Conservation (phyloP, 176 grass and related monocot genomes). For the Areca catechu region DNA sequence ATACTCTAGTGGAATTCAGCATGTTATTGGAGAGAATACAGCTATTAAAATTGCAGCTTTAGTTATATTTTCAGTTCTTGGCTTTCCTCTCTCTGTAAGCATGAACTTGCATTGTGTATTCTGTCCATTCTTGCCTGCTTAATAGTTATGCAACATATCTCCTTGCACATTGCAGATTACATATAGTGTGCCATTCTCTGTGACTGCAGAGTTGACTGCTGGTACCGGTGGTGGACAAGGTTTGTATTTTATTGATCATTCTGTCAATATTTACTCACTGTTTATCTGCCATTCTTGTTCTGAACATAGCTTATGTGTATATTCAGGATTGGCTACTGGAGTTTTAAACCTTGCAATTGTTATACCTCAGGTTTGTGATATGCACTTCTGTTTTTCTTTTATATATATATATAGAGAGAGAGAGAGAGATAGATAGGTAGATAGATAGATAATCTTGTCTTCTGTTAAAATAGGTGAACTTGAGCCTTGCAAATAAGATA, state of each 20-base stretch:
- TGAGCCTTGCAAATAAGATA: too few species aligned
- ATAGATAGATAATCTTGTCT: background rate
- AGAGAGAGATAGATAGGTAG: too few species aligned
- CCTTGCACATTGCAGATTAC: conserved; percentile 46
- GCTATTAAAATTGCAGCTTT: conserved; percentile 44
- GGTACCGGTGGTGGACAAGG: conserved; percentile 93
- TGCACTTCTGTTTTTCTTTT: background rate
- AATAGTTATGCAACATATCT: too few species aligned
- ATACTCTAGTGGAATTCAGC: conserved; percentile 49
- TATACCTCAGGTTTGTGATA: conserved; percentile 52
- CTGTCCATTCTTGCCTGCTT: background rate
- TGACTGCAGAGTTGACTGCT: conserved; percentile 82
- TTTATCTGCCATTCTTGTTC: background rate
- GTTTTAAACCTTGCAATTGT: conserved; percentile 96
- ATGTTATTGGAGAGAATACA: conserved; percentile 69
- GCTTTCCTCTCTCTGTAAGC: conserved; percentile 85
- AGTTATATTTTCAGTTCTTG: conserved; percentile 83
- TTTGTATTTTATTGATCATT: conserved; percentile 21
- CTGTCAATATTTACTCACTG: background rate
- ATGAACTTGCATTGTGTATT: background rate
- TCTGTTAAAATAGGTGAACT: too few species aligned
- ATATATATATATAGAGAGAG: background rate
- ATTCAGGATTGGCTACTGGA: conserved; percentile 78
- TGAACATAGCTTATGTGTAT: background rate
- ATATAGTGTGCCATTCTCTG: conserved; percentile 94